Evolutionary conservation across 768 basidiomycete genomes (phyloP).

Genomic region (Auricularia cornea): DNA sequence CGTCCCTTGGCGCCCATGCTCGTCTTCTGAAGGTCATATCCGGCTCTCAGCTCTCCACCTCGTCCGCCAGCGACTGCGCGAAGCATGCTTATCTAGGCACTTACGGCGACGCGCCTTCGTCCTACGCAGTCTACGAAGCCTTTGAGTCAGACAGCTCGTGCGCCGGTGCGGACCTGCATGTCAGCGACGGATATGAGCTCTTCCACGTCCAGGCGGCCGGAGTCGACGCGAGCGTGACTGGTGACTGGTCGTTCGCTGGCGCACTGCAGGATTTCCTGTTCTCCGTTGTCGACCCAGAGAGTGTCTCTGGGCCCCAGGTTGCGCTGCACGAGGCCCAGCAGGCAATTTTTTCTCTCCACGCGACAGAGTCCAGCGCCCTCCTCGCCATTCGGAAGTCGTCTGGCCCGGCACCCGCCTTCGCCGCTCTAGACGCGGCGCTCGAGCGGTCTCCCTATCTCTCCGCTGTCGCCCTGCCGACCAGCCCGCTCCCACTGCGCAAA

Average conservation of each 20-base stretch:
- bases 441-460: slow-evolving; percentile 44
- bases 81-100: too few species aligned
- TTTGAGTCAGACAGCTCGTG: too few species aligned
- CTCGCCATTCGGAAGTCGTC: slow-evolving; percentile 19
- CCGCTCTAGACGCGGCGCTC: slow-evolving; percentile 57
- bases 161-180: not conserved
- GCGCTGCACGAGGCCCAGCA: not conserved
- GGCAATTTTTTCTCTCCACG: slow-evolving; percentile 6
- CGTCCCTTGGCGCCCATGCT: too few species aligned
- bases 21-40: too few species aligned
- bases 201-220: slow-evolving; percentile 30
- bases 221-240: slow-evolving; percentile 13
- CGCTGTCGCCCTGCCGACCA: slow-evolving; percentile 47
- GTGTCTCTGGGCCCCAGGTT: not conserved
- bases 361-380: slow-evolving; percentile 16
- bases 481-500: slow-evolving; percentile 27
- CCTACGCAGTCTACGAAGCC: too few species aligned
- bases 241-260: slow-evolving; percentile 5
- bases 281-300: not conserved
- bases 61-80: too few species aligned
- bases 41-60: too few species aligned
- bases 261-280: slow-evolving; percentile 5
- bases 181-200: slow-evolving; percentile 3
- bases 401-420: slow-evolving; percentile 57
- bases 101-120: too few species aligned